Evolutionary conservation across 2,329 filamentous ascomycete species (phyloP), one percentile per base, ranked within the genome.

Genomic region (Hypoxylon sp.): DNA sequence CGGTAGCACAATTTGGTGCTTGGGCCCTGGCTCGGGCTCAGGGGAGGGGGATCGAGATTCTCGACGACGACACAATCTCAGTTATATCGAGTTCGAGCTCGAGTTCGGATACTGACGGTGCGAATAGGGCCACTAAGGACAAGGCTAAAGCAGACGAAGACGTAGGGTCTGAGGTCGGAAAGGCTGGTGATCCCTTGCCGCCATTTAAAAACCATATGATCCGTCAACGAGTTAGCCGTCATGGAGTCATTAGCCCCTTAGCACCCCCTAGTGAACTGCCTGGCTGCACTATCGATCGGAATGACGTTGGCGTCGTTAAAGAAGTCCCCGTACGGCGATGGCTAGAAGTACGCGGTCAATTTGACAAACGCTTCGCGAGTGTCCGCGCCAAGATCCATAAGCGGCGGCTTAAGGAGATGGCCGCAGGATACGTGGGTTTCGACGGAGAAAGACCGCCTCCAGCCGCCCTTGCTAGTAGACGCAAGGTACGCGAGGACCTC

Each of bases 11-110:
- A 73, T 98, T 99, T 75, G 92, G 94, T 1, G 93, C 94, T 0
- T 98, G 94, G 94, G 91, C 92, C 0, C 84, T 98, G 21, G 93
- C 94, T 0, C 86, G 91, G 70, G 93, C 94, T 0, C 94, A 98
- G 76, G 86, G 93, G 65, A 88, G 86, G 0, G 88, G 89, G 0
- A 94, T 97, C 60, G 92, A 96, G 17, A 95, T 97, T 36, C 79
- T 91, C 36, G 91, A 94, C 66, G 93, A 97, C 65, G 92, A 94
- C 70, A 84, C 87, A 10, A 87, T 94, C 52, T 95, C 92, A 0
- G 81, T 93, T 28, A 92, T 94, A 51, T 93, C 92, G 0, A 82
- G 77, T 3, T 82, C 82, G 1, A 92, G 94, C 49, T 93, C 92
- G 0, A 82, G 77, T 4, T 82, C 82, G 2, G 80, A 79, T 21